Evolutionary conservation across 164 flowering plant species (phyloP).

Genomic region (Platanus orientalis): DNA sequence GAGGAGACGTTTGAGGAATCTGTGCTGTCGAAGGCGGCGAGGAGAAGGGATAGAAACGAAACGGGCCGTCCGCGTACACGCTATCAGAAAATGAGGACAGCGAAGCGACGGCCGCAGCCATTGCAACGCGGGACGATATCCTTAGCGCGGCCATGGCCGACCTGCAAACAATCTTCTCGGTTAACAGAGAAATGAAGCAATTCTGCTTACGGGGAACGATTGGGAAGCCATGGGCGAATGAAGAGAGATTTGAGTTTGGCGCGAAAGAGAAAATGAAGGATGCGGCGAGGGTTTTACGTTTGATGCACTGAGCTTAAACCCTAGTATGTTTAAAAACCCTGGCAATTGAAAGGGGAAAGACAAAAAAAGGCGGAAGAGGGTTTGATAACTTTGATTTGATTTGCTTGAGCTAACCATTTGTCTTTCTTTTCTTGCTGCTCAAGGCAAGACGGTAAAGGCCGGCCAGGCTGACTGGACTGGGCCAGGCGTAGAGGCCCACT

Average conservation of each 20-base stretch:
- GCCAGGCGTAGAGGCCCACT: too few relatives aligned
- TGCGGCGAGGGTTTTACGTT: not conserved
- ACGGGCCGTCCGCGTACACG: constrained; percentile 43
- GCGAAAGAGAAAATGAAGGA: not conserved
- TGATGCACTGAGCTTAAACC: not conserved
- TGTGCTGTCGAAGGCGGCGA: constrained; percentile 25
- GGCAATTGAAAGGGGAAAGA: too few relatives aligned
- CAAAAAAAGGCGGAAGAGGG: too few relatives aligned
- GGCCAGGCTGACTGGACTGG: too few relatives aligned
- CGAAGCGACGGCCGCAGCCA: constrained; percentile 39
- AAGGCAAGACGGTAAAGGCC: too few relatives aligned
- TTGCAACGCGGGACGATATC: constrained; percentile 31
- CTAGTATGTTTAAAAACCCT: too few relatives aligned
- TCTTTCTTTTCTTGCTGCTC: too few relatives aligned
- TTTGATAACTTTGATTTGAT: too few relatives aligned
- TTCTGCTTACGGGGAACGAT: not conserved
- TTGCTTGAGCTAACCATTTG: too few relatives aligned
- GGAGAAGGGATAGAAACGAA: constrained; percentile 42
- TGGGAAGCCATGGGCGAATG: not conserved
- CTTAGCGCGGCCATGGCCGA: constrained; percentile 31
- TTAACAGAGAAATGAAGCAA: not conserved
- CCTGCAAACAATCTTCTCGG: not conserved
- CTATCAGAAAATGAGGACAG: constrained; percentile 21
- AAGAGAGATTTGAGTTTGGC: not conserved
- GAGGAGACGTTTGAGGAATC: constrained; percentile 13